Conservation (phyloP, 2,329 filamentous ascomycete genomes). For the Xylaria sp. region DNA sequence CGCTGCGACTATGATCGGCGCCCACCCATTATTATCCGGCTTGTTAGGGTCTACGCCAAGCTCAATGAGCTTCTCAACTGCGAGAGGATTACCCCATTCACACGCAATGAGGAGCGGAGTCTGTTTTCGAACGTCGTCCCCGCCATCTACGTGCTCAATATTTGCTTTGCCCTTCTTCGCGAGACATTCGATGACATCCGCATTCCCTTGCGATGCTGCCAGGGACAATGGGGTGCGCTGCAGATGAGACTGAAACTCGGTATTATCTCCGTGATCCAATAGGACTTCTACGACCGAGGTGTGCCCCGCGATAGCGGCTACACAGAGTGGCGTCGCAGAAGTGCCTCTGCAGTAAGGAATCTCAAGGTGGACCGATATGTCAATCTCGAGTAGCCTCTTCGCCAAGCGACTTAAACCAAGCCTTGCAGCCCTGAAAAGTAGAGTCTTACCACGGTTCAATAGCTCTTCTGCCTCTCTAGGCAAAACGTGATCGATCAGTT, state of each 20-base stretch:
- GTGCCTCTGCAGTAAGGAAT: neutral
- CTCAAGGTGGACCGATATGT: neutral
- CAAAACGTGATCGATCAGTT: slow-evolving; percentile 2
- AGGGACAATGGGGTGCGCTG: neutral
- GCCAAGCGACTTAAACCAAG: neutral
- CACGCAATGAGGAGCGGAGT: neutral
- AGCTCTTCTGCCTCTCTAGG: neutral
- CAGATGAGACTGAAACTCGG: slow-evolving; percentile 1
- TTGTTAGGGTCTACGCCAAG: neutral
- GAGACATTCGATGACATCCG: slow-evolving; percentile 5
- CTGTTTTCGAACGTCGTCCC: neutral
- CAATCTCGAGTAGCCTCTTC: neutral
- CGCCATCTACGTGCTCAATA: neutral
- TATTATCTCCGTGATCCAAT: neutral
- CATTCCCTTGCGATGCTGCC: neutral
- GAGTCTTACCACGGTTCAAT: neutral
- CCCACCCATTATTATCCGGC: neutral
- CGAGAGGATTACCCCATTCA: neutral
- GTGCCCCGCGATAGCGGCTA: neutral
- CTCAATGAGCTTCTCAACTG: slow-evolving; percentile 1
- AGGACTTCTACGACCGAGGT: neutral
- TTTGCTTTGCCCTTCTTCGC: neutral
- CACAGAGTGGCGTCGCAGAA: neutral
- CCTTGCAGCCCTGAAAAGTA: slow-evolving; percentile 8
- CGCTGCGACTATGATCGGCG: neutral